These are phyloP conservation scores for Nemophila menziesii DNA, from an alignment of 257 asterid species.

Conservation along the genomic window DNA sequence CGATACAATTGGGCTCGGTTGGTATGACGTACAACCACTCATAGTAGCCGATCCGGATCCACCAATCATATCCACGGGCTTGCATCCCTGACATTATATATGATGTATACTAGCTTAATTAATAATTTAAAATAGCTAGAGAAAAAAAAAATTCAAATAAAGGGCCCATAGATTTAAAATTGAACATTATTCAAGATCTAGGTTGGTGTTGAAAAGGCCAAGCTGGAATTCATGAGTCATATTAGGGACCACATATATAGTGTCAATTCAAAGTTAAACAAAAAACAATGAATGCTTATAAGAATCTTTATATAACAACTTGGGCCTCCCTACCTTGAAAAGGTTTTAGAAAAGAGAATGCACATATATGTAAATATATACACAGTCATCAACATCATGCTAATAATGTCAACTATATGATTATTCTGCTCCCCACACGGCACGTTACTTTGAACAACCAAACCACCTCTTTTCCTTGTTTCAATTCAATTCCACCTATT, in stretches of 20 bases:
- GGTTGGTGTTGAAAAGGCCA: too few species aligned
- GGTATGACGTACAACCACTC: constrained; percentile 49
- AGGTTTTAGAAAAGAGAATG: neutral
- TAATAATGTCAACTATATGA: constrained; percentile 12
- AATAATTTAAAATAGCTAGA: too few species aligned
- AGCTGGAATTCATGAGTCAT: too few species aligned
- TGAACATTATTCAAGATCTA: too few species aligned
- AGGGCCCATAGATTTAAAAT: too few species aligned
- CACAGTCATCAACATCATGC: too few species aligned
- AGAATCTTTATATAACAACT: neutral
- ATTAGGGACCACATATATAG: too few species aligned
- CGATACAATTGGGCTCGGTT: constrained; percentile 38
- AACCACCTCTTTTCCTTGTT: constrained; percentile 8
- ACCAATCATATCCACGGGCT: constrained; percentile 40
- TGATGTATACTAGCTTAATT: too few species aligned
- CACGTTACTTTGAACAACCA: neutral
- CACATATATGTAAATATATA: too few species aligned
- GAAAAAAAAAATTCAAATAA: too few species aligned
- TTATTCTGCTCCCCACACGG: constrained; percentile 11
- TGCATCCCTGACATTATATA: constrained; percentile 32
- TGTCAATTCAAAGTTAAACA: neutral
- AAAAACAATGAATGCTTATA: neutral
- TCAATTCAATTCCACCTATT: constrained; percentile 5
- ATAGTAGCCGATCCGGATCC: constrained; percentile 52
- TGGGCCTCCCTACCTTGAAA: neutral